Base-by-base conservation (phyloP, 768 basidiomycete genomes). In the Tylopilus sp. region DNA sequence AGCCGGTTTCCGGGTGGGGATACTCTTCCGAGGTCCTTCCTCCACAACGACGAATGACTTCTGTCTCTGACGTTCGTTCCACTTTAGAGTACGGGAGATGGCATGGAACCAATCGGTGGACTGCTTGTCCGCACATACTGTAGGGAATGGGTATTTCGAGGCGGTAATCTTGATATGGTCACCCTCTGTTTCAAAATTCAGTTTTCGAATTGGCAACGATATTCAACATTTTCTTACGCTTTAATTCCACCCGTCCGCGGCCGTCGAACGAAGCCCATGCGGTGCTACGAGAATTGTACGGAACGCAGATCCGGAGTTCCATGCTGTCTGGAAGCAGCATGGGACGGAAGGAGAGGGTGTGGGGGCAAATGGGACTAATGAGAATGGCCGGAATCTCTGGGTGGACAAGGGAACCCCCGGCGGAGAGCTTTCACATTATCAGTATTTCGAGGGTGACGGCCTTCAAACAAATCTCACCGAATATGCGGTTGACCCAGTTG, bases 231-330 rank as follows among this genome's bases (percentile, higher is more conserved):
- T 29, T 78, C 92, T 65, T 64, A 96, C 96, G 97, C 72, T 90
- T 90, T 22, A 98, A 76, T 72, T 99, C 97, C 13, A 99, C 89
- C 30, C 97, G 82, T 1, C 97, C 97, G 41, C 97, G 85, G 21
- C 97, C 97, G 65, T 99, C 97, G 67, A 99, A 99, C 21, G 92
- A 95, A 10, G 91, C 97, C 97, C 97, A 99, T 9, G 97, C 97
- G 0, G 96, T 99, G 64, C 93, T 96, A 41, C 97, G 78, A 22
- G 94, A 97, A 71, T 98, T 98, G 76, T 92, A 98, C 10, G 97
- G 97, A n/a, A 99, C 97, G 62, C 96, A 98, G 30, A 99, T 92
- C 5, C 97, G 85, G 34, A 99, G 78, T 64, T 98, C 96, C 93
- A 98, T 98, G 64, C 89, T 95, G 66, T 99, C 97, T 8, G 97